Percentiles rank a stretch among this genome's conserved stretches.
Conservation (phyloP, 164 flowering plant species). For the Taxillus chinensis region DNA sequence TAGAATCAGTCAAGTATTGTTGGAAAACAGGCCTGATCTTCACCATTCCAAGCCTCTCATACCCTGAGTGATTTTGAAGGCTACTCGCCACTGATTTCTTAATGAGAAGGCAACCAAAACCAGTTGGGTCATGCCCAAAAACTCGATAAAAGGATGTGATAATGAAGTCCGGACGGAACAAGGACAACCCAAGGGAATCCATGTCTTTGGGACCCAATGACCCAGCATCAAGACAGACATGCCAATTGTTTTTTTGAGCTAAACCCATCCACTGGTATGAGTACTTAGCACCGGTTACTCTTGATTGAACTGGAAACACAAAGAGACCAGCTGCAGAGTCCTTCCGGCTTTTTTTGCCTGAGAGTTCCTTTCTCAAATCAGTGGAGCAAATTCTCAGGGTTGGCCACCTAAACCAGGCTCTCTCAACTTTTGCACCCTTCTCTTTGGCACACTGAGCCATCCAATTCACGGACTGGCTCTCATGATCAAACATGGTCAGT, state of each 20-base stretch:
- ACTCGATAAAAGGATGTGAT: constrained; percentile 76
- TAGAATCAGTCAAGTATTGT: constrained; percentile 50
- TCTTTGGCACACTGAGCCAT: constrained; percentile 64
- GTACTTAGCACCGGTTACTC: constrained; percentile 71
- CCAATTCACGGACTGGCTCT: constrained; percentile 60
- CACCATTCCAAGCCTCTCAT: constrained; percentile 63
- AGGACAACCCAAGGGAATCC: constrained; percentile 85
- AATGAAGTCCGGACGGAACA: constrained; percentile 79
- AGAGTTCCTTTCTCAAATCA: constrained; percentile 51
- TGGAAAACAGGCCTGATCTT: constrained; percentile 55
- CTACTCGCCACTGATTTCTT: constrained; percentile 76
- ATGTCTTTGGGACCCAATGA: constrained; percentile 88
- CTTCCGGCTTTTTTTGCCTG: constrained; percentile 54
- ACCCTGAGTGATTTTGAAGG: constrained; percentile 52
- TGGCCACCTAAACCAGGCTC: constrained; percentile 79
- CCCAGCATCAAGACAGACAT: constrained; percentile 81
- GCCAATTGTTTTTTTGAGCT: constrained; percentile 89
- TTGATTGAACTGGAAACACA: constrained; percentile 87
- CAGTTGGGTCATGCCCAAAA: constrained; percentile 83
- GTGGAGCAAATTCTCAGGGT: constrained; percentile 67
- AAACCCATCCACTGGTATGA: constrained; percentile 86
- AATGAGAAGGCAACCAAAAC: constrained; percentile 77
- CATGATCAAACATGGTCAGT: constrained; percentile 71
- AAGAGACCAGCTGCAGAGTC: constrained; percentile 60
- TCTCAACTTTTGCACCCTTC: constrained; percentile 50